These are phyloP conservation scores for Kondoa subrosea DNA, from an alignment of 768 basidiomycete genomes.

Conservation along the genomic window DNA sequence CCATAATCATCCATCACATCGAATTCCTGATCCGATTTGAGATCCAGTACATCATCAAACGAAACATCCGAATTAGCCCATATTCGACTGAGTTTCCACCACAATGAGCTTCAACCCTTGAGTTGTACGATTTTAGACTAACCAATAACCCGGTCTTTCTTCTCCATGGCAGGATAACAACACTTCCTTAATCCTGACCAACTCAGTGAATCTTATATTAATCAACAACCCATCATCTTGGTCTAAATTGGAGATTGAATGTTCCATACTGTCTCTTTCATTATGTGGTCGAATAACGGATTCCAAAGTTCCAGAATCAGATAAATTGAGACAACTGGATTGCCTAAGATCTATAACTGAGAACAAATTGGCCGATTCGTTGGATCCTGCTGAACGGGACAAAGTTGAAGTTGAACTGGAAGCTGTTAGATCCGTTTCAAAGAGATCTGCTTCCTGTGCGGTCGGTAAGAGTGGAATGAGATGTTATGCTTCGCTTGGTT, in stretches of 20 bases:
- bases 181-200: slow-evolving; percentile 24
- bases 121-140: background rate
- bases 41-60: slow-evolving; percentile 16
- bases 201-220: slow-evolving; percentile 16
- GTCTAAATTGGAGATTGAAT: slow-evolving; percentile 20
- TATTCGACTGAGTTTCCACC: slow-evolving; percentile 1
- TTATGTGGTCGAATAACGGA: slow-evolving; percentile 23
- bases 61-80: slow-evolving; percentile 25
- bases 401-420: background rate
- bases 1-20: slow-evolving; percentile 22
- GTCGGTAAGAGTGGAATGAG: too few relatives aligned
- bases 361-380: slow-evolving; percentile 17
- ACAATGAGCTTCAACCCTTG: background rate
- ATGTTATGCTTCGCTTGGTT: too few relatives aligned
- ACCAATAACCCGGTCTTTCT: background rate
- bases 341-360: slow-evolving; percentile 15
- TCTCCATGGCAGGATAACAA: background rate
- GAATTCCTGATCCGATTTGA: slow-evolving; percentile 23
- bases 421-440: background rate
- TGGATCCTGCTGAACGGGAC: background rate
- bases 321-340: slow-evolving; percentile 17
- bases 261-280: slow-evolving; percentile 22
- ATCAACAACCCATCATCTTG: slow-evolving; percentile 25
- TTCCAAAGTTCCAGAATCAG: slow-evolving; percentile 7
- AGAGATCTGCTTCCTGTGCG: background rate